These are phyloP conservation scores for Penicillium paradoxum DNA, from an alignment of 495 filamentous ascomycete genomes.

Conservation along the genomic window DNA sequence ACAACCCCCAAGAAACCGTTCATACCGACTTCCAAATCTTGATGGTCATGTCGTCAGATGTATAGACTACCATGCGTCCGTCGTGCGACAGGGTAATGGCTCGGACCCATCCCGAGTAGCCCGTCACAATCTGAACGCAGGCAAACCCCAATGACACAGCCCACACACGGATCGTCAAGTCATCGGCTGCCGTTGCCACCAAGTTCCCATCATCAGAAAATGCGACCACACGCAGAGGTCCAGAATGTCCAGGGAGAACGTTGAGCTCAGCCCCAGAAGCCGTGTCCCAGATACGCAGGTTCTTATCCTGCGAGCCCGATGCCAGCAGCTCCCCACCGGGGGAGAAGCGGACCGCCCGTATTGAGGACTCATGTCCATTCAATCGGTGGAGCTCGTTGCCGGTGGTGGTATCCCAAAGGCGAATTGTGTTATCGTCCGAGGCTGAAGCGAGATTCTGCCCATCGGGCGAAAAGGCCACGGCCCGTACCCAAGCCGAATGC, in stretches of 20 bases:
- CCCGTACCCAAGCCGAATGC: constrained; percentile 7
- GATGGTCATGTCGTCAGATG: constrained; percentile 9
- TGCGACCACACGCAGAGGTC: background rate
- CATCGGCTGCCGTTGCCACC: constrained; percentile 3
- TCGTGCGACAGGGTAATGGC: background rate
- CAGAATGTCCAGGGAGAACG: constrained; percentile 1
- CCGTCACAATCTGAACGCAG: background rate
- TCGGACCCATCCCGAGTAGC: constrained; percentile 6
- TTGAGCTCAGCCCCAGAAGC: constrained; percentile 1
- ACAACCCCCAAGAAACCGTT: background rate
- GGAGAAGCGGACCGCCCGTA: constrained; percentile 8
- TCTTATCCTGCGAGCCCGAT: constrained; percentile 13
- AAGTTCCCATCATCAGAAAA: background rate
- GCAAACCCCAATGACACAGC: background rate
- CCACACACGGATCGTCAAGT: constrained; percentile 6
- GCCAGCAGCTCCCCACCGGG: constrained; percentile 13
- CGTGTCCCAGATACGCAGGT: constrained; percentile 16
- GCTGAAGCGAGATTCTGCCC: constrained; percentile 12
- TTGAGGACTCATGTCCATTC: background rate
- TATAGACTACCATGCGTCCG: constrained; percentile 1
- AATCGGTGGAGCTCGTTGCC: background rate
- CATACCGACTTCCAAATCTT: constrained; percentile 6
- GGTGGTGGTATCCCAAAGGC: constrained; percentile 15
- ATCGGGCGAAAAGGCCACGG: constrained; percentile 17
- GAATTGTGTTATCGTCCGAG: constrained; percentile 13